Conservation (phyloP, 768 basidiomycete genomes). For the Pholiota conissans region DNA sequence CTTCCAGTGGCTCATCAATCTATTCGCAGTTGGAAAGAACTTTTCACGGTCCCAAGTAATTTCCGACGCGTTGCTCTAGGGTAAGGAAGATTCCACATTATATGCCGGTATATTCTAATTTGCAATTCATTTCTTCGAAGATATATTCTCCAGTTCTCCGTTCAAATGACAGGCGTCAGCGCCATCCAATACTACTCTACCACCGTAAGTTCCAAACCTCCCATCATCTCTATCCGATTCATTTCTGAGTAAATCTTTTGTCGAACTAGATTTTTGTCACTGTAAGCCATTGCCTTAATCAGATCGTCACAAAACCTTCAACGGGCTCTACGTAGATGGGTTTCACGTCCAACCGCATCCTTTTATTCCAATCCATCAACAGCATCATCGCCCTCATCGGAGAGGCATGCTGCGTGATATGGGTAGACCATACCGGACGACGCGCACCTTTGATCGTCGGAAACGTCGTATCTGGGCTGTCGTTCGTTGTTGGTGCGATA, state of each 20-base stretch:
- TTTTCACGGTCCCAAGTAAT: slow-evolving; percentile 42
- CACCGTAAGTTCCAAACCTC: slow-evolving; percentile 24
- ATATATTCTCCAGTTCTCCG: slow-evolving; percentile 51
- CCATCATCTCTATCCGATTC: neutral
- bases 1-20: too few species aligned
- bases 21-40: slow-evolving; percentile 33
- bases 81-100: slow-evolving; percentile 21
- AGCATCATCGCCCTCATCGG: slow-evolving; percentile 54
- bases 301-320: too few species aligned
- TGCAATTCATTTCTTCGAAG: too few species aligned
- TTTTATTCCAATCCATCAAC: slow-evolving; percentile 56
- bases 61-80: slow-evolving; percentile 47
- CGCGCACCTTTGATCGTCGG: slow-evolving; percentile 41
- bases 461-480: slow-evolving; percentile 39
- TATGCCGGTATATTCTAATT: too few species aligned
- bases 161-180: slow-evolving; percentile 62
- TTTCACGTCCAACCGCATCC: slow-evolving; percentile 41
- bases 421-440: slow-evolving; percentile 42
- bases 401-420: slow-evolving; percentile 46
- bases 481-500: slow-evolving; percentile 43
- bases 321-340: too few species aligned
- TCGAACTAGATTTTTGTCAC: slow-evolving; percentile 34
- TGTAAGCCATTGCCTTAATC: slow-evolving; percentile 19
- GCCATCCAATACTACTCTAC: slow-evolving; percentile 58
- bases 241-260: neutral